Base-by-base conservation (phyloP, 257 asterid species). In the Plantago elongata region DNA sequence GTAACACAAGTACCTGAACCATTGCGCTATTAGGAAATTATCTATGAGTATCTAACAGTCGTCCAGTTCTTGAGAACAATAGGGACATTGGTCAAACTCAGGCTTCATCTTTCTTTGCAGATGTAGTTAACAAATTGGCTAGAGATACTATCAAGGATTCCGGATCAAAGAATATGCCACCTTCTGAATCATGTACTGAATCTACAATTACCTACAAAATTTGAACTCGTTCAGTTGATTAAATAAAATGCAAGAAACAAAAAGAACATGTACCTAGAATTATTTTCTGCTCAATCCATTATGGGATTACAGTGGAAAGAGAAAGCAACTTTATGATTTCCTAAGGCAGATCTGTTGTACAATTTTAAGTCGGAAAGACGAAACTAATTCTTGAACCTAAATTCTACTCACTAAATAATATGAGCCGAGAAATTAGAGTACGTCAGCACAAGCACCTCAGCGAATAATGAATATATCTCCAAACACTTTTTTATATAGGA, bases 191-290 rank as follows among this genome's bases (percentile, higher is more conserved):
- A 14, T 46, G 81, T 9, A 79, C 59, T 2, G 97, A 84, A 68
- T 92, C 86, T 27, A 92, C 93, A n/a, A 85, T 69, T 27, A 89
- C 88, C 97, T 89, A 72, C 81, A 76, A 72, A 69, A 57, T 69
- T 47, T 27, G 52, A 22, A 52, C 42, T 12, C 27, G 54, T 11
- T 34, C 37, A 50, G 27, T 22, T 22, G 27, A 54, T 13, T 47
- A 47, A 49, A n/a, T 13, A 46, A 15, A 37, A 13, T n/a, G n/a
- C n/a, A n/a, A n/a, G n/a, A 42, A 61, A 27, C 61, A 40, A 40
- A 54, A 63, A 18, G 9, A 47, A 12, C 13, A 22, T 1, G 27
- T 22, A 2, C 27, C 27, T 22, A 2, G 27, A 22, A 22, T 22
- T 22, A 22, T 22, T 22, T 7, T 34, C 40, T 34, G 40, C 40